Conservation (phyloP, 2,329 filamentous ascomycete species). For the Chalaropsis ovoidea region DNA sequence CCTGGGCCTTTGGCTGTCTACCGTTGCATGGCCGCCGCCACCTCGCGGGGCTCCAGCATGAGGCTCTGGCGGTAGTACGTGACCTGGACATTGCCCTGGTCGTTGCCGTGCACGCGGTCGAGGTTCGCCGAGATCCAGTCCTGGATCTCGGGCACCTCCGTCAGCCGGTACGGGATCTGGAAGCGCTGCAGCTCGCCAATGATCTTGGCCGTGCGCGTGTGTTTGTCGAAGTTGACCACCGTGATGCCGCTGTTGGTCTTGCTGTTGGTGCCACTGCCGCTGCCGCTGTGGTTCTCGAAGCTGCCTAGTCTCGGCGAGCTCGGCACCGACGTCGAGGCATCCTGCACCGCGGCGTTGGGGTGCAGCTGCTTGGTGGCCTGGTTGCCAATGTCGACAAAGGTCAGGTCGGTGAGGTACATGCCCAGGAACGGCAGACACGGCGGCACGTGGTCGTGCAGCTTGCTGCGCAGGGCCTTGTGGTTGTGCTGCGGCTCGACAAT, state of each 20-base stretch:
- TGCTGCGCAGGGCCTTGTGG: conserved; percentile 73
- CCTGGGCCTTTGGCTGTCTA: conserved; percentile 27
- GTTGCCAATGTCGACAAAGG: conserved; percentile 92
- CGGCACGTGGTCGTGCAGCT: conserved; percentile 74
- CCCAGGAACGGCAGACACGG: conserved; percentile 93
- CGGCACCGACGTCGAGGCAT: conserved; percentile 46
- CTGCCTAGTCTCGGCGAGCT: conserved; percentile 41
- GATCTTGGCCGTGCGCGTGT: conserved; percentile 86
- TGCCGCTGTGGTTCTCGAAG: not conserved
- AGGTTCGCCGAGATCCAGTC: conserved; percentile 85
- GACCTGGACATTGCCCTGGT: conserved; percentile 48
- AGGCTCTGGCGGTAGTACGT: conserved; percentile 72
- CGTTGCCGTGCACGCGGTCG: conserved; percentile 56
- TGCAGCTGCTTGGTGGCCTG: conserved; percentile 70
- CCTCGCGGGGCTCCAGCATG: conserved; percentile 66
- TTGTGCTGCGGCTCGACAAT: conserved; percentile 86
- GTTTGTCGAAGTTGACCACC: conserved; percentile 97
- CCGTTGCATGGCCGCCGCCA: conserved; percentile 31
- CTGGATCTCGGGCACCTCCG: conserved; percentile 77
- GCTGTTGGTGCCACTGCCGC: not conserved
- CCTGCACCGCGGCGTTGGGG: conserved; percentile 30
- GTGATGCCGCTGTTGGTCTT: conserved; percentile 52
- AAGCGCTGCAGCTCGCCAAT: conserved; percentile 93
- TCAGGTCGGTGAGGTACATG: conserved; percentile 91
- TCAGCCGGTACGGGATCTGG: conserved; percentile 81